These are phyloP conservation scores for Echites panduratus DNA, from an alignment of 257 asterid species.

Conservation along the genomic window DNA sequence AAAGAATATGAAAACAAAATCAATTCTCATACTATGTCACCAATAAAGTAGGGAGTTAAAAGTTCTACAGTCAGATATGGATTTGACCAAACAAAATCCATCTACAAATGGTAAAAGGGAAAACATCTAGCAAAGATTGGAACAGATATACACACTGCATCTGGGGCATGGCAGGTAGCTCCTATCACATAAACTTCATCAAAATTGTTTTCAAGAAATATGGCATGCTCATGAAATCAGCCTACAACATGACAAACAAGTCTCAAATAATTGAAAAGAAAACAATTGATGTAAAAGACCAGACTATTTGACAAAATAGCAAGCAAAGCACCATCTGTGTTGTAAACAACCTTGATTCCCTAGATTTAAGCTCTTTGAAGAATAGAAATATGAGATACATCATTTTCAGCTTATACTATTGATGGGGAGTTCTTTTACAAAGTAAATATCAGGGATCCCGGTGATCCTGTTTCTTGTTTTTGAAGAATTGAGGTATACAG, in stretches of 20 bases:
- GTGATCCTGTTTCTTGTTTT: too few relatives aligned
- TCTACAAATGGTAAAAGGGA: background rate
- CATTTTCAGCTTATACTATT: too few relatives aligned
- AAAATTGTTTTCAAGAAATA: slow-evolving; percentile 71
- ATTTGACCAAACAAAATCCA: background rate
- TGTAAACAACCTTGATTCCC: too few relatives aligned
- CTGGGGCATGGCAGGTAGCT: slow-evolving; percentile 99
- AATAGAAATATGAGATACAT: too few relatives aligned
- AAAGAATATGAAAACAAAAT: background rate
- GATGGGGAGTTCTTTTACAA: too few relatives aligned
- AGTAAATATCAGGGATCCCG: too few relatives aligned
- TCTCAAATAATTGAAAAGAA: slow-evolving; percentile 18
- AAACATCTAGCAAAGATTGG: background rate
- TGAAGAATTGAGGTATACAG: too few relatives aligned
- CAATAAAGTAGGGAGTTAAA: background rate
- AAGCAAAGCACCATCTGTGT: too few relatives aligned
- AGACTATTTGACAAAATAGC: too few relatives aligned
- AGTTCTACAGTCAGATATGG: background rate
- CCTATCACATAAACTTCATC: slow-evolving; percentile 97
- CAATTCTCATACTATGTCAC: background rate
- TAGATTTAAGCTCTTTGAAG: too few relatives aligned
- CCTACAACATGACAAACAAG: too few relatives aligned
- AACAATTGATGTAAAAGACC: too few relatives aligned
- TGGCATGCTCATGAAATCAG: slow-evolving; percentile 98
- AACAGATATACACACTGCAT: slow-evolving; percentile 48